Base-by-base conservation (phyloP, 306 rosid genomes). In the Mucuna pruriens region DNA sequence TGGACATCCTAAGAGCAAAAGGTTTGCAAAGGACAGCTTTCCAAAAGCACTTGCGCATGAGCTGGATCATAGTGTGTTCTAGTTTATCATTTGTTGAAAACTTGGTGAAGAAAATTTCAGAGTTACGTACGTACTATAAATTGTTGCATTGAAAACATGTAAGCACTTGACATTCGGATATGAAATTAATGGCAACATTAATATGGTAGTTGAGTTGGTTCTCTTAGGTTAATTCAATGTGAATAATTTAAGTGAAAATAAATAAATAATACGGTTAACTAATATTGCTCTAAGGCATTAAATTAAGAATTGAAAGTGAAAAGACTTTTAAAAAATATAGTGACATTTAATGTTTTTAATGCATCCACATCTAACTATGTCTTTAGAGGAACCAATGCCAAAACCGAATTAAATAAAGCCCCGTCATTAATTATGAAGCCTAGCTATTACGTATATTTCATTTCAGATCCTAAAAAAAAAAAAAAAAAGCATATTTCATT, bases 1-100 rank as follows among this genome's bases (percentile, higher is more conserved):
- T 25, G 62, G 82, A 88, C 92, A 90, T 90, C 75, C 75, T 87
- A 52, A 36, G 40, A 57, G 25, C 17, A 26, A 78, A 80, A 77
- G 40, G 80, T 75, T 63, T 33, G 23, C 44, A 65, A 17, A 74
- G 55, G 84, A 82, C 81, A 76, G 52, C 76, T 62, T 74, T 84
- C 44, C 22, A 57, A 42, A 84, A 75, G 75, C 40, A 60, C 65
- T 79, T 83, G 88, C 69, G 71, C 82, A 76, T 83, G 86, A 85
- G 89, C 90, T 85, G 88, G 84, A 86, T 78, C 69, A 26, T 36
- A 8, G 60, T 48, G 60, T 48, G 68, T 52, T 23, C 19, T 36
- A 6, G 1, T 9, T 78, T 23, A 71, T 61, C 68, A 70, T 2
- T 55, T 20, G 64, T 82, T 29, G 75, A 83, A 78, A 83, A 25